Conservation (phyloP, 129 eudicot species). For the Rutidosis leptorrhynchoides region DNA sequence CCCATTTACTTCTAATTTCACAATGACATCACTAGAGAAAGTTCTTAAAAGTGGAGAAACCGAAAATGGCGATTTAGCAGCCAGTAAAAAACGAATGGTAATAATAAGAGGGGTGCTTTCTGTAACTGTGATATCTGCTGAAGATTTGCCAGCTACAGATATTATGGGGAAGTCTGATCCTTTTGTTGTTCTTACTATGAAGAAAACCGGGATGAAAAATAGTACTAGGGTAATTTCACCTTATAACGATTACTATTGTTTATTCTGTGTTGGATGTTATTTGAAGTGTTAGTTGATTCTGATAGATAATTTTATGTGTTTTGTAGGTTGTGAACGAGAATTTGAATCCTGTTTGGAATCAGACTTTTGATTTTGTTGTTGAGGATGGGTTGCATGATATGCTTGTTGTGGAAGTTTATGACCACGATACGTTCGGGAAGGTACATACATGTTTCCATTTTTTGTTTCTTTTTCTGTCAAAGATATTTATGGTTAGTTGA, state of each 20-base stretch:
- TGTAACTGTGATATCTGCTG: slow-evolving; percentile 85
- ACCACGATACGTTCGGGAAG: slow-evolving; percentile 98
- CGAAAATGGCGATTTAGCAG: slow-evolving; percentile 44
- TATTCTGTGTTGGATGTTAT: not conserved
- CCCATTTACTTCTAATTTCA: slow-evolving; percentile 56
- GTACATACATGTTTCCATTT: slow-evolving; percentile 31
- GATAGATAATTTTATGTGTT: not conserved
- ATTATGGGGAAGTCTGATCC: slow-evolving; percentile 92
- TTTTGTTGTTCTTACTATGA: slow-evolving; percentile 71
- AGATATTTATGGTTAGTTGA: not conserved
- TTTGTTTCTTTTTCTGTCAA: too few species aligned
- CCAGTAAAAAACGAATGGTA: slow-evolving; percentile 43
- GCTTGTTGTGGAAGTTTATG: slow-evolving; percentile 80
- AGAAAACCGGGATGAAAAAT: slow-evolving; percentile 67
- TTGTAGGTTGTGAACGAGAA: slow-evolving; percentile 82
- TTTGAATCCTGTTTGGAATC: slow-evolving; percentile 95
- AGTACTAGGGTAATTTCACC: slow-evolving; percentile 67
- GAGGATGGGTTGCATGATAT: slow-evolving; percentile 97
- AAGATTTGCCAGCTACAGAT: slow-evolving; percentile 78
- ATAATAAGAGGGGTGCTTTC: slow-evolving; percentile 86
- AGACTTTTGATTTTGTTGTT: slow-evolving; percentile 92
- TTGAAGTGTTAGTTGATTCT: not conserved
- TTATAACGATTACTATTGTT: slow-evolving; percentile 8
- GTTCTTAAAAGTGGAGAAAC: slow-evolving; percentile 59
- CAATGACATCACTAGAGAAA: slow-evolving; percentile 85